Conservation (phyloP, 139 green algal genomes). For the Chlorella vulgaris region DNA sequence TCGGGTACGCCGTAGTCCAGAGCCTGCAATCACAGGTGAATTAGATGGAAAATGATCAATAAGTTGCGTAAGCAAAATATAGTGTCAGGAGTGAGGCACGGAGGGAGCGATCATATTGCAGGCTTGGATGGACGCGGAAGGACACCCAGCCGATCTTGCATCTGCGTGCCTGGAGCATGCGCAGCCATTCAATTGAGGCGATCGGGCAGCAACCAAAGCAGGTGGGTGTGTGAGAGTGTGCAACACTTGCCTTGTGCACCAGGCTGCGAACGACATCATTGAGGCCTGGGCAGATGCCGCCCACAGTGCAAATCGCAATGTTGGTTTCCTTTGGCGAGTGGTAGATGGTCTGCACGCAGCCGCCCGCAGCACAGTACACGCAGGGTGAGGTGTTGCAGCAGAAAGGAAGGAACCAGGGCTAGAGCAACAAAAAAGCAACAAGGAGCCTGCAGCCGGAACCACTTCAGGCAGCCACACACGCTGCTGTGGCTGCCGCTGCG, state of each 20-base stretch:
- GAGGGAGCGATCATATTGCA: too few species aligned
- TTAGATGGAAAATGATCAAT: neutral
- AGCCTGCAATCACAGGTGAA: conserved; percentile 23
- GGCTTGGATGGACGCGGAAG: too few species aligned
- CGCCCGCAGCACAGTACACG: neutral
- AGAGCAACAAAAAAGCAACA: neutral
- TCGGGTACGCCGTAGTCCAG: conserved; percentile 89
- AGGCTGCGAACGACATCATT: conserved; percentile 95
- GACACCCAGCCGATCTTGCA: too few species aligned
- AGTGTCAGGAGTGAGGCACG: too few species aligned
- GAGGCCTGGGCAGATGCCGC: conserved; percentile 95
- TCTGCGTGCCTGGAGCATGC: too few species aligned
- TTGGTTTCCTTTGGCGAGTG: conserved; percentile 76
- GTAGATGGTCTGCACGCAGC: conserved; percentile 82
- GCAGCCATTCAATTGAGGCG: too few species aligned
- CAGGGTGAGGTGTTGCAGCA: neutral
- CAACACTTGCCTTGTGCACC: conserved; percentile 73
- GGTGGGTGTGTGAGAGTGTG: neutral
- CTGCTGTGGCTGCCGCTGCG: too few species aligned
- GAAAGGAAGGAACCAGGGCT: neutral
- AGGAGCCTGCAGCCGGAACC: too few species aligned
- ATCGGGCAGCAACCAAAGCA: too few species aligned
- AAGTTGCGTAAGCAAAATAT: neutral
- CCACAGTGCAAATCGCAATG: conserved; percentile 90
- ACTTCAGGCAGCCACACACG: too few species aligned